A percentile compares a stretch with the other conserved stretches of the same genome.
These are phyloP conservation scores for Metschnikowia lunata DNA, from an alignment of 805 yeast genomes.

Conservation along the genomic window DNA sequence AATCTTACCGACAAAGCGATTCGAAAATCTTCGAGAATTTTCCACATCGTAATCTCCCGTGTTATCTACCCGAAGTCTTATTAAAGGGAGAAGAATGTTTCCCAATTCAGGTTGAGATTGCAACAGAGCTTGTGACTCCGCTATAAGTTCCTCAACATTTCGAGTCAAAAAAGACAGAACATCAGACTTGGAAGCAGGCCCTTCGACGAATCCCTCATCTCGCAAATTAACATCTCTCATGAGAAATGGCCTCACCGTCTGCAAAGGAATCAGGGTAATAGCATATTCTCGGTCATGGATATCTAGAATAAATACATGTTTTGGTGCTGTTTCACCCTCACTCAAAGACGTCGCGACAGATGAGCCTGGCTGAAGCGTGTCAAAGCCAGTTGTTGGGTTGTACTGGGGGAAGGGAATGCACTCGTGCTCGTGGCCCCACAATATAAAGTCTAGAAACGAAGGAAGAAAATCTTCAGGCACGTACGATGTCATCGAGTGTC, in stretches of 20 bases:
- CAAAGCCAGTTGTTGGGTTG: slow-evolving; percentile 60
- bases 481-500: slow-evolving; percentile 74
- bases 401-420: slow-evolving; percentile 67
- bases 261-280: slow-evolving; percentile 57
- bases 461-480: slow-evolving; percentile 86
- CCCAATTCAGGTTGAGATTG: not conserved
- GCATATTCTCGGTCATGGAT: slow-evolving; percentile 54
- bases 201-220: slow-evolving; percentile 53
- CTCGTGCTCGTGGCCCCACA: slow-evolving; percentile 99
- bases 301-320: slow-evolving; percentile 68
- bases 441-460: slow-evolving; percentile 68
- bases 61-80: slow-evolving; percentile 82
- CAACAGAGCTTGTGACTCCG: slow-evolving; percentile 37
- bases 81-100: slow-evolving; percentile 52
- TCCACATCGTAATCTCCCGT: slow-evolving; percentile 90
- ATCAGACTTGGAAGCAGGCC: slow-evolving; percentile 53
- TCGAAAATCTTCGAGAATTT: slow-evolving; percentile 83
- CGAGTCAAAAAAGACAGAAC: slow-evolving; percentile 55
- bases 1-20: slow-evolving; percentile 82
- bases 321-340: slow-evolving; percentile 76
- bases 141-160: slow-evolving; percentile 65
- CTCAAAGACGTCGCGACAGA: slow-evolving; percentile 87
- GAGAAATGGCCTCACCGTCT: slow-evolving; percentile 76
- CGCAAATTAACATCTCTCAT: slow-evolving; percentile 61
- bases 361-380: slow-evolving; percentile 88